phyloP scores from a whole-genome alignment of 768 basidiomycete species.

The Lactifluus piperatus region DNA sequence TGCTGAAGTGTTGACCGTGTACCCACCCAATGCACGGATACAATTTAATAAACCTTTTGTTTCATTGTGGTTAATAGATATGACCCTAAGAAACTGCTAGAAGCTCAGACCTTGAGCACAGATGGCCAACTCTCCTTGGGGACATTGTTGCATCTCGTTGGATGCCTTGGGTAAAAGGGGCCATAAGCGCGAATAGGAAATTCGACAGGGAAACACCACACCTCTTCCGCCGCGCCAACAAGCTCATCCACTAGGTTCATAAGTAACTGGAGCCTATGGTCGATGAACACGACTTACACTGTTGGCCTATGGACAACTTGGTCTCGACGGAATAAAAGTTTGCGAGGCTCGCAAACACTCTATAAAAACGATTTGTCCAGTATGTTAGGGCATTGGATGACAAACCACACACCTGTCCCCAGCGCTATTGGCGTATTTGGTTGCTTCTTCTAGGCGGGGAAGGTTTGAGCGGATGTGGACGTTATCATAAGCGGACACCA shows the following conservation, averaged over 20 bases:
- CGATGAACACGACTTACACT: constrained; percentile 35
- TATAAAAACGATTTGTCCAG: constrained; percentile 27
- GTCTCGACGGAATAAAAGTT: constrained; percentile 46
- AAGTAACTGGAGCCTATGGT: neutral
- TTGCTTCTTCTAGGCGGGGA: constrained; percentile 49
- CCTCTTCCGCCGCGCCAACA: constrained; percentile 52
- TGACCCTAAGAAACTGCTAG: neutral
- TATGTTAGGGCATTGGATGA: neutral
- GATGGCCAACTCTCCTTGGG: constrained; percentile 43
- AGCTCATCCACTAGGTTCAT: constrained; percentile 46
- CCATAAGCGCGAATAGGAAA: neutral
- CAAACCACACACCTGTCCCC: constrained; percentile 46
- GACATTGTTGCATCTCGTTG: constrained; percentile 48
- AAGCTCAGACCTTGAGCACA: constrained; percentile 40
- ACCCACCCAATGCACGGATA: constrained; percentile 55
- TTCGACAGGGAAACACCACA: constrained; percentile 22
- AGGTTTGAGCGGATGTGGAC: constrained; percentile 56
- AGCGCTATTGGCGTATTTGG: constrained; percentile 56
- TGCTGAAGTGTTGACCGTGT: constrained; percentile 40
- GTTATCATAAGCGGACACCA: constrained; percentile 62
- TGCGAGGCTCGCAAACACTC: constrained; percentile 55
- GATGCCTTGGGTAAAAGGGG: constrained; percentile 34
- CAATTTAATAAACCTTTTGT: constrained; percentile 49
- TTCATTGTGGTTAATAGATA: neutral
- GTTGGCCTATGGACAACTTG: constrained; percentile 51